Evolutionary conservation across 768 basidiomycete genomes (phyloP).

Genomic region (Lactarius tabidus): DNA sequence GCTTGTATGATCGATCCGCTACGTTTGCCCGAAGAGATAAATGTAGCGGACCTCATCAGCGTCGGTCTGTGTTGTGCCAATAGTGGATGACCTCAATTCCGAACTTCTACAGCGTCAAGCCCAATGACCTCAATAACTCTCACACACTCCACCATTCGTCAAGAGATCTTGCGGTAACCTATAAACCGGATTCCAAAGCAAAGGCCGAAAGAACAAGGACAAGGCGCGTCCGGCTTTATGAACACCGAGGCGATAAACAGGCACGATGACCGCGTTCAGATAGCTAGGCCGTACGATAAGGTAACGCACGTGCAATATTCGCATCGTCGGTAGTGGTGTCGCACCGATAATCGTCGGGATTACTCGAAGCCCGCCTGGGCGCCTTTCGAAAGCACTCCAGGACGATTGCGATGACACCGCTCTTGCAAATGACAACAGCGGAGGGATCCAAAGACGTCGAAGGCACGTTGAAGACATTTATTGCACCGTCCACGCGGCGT

Average conservation of each 20-base stretch:
- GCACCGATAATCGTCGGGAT: no score
- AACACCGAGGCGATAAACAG: neutral
- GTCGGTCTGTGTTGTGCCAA: neutral
- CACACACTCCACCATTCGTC: no score
- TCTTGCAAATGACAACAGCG: no score
- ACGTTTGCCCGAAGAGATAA: no score
- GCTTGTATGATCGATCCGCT: neutral
- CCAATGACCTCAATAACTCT: no score
- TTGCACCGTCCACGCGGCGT: neutral
- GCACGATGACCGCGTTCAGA: neutral
- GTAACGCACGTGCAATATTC: neutral
- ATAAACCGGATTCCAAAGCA: neutral
- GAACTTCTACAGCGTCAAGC: no score
- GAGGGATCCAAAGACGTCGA: neutral
- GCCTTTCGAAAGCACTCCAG: neutral
- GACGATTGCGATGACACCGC: neutral
- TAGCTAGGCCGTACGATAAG: neutral
- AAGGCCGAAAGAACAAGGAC: neutral
- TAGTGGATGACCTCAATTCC: no score
- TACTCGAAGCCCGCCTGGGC: no score
- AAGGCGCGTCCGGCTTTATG: no score
- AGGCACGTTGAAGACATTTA: no score
- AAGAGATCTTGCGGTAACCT: neutral
- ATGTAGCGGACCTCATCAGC: neutral
- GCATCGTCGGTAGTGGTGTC: no score